Evolutionary conservation across 1,139 yeast species (phyloP), one percentile per base, ranked within the genome.

Genomic region (Blastobotrys indianensis): DNA sequence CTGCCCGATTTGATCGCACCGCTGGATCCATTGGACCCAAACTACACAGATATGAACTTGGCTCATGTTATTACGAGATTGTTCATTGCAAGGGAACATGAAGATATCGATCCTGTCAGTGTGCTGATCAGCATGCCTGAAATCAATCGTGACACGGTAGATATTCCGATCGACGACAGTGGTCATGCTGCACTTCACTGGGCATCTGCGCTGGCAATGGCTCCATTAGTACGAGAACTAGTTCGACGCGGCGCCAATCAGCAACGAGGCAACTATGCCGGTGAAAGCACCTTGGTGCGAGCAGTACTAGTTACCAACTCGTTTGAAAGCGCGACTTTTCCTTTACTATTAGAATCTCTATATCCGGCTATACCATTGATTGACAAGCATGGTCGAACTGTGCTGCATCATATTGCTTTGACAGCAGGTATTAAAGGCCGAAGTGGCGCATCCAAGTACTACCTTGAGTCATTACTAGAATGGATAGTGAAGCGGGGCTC

Each of bases 181-280:
- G 97, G 97, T 0, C 94, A 92, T 60, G 83, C 96, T 0, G 88
- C 95, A 1, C 73, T 94, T 49, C 99, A 94, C 64, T 86, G 97
- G 95, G 95, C 97, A 1, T 82, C 97, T 30, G 87, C 97, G 0
- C 74, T 94, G 66, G 97, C 95, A 0, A 80, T 87, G 51, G 68
- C 82, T 4, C 71, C 80, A 2, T 72, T 90, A 49, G 92, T 88
- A 4, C 77, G 77, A 48, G 87, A 86, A 48, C 69, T 94, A 32
- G 75, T 90, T 6, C 68, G 77, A 41, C 77, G 80, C 53, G 95
- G 95, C 1, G 76, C 80, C 1, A 71, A 77, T 49, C 69, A 83
- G 43, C 73, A 85, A 7, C 69, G 85, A 37, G 87, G 94, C 13
- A 92, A 85, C 57, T 81, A 83, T 56, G 76, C 76, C 33, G 97